phyloP scores from a whole-genome alignment of 352 stramenopile genomes.

The Pythium phragmiticola region DNA sequence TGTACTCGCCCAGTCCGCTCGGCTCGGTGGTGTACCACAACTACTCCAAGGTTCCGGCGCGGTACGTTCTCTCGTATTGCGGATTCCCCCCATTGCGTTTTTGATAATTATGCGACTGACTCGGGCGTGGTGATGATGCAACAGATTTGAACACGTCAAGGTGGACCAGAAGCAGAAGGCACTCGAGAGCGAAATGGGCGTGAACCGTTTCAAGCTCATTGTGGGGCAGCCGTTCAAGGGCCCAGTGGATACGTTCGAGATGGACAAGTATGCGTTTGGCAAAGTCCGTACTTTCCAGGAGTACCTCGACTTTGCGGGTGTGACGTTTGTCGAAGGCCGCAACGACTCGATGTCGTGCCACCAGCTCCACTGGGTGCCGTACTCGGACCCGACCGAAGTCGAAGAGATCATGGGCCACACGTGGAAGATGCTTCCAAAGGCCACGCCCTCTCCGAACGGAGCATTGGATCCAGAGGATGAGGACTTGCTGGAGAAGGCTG shows the following conservation, averaged over 20 bases:
- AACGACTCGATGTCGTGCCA: conserved; percentile 34
- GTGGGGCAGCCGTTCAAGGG: conserved; percentile 35
- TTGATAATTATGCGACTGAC: neutral
- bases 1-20: conserved; percentile 37
- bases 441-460: conserved; percentile 1
- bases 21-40: conserved; percentile 49
- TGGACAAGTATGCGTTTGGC: conserved; percentile 38
- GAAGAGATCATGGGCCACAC: conserved; percentile 31
- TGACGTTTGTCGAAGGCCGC: conserved; percentile 28
- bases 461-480: conserved; percentile 13
- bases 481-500: conserved; percentile 23
- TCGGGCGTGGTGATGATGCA: neutral
- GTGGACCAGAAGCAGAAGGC: conserved; percentile 32
- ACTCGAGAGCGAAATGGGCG: conserved; percentile 32
- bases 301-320: conserved; percentile 41
- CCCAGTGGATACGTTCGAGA: conserved; percentile 33
- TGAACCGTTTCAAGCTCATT: conserved; percentile 40
- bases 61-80: conserved; percentile 14
- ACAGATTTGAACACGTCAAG: conserved; percentile 37
- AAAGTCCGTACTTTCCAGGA: conserved; percentile 32
- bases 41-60: conserved; percentile 39
- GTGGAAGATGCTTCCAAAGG: conserved; percentile 23
- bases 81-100: neutral
- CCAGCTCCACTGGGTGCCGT: conserved; percentile 50
- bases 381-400: conserved; percentile 28